Percentiles rank a stretch among this genome's conserved stretches.
Conservation (phyloP, 176 grass and related monocot genomes). For the Musa schizocarpa region DNA sequence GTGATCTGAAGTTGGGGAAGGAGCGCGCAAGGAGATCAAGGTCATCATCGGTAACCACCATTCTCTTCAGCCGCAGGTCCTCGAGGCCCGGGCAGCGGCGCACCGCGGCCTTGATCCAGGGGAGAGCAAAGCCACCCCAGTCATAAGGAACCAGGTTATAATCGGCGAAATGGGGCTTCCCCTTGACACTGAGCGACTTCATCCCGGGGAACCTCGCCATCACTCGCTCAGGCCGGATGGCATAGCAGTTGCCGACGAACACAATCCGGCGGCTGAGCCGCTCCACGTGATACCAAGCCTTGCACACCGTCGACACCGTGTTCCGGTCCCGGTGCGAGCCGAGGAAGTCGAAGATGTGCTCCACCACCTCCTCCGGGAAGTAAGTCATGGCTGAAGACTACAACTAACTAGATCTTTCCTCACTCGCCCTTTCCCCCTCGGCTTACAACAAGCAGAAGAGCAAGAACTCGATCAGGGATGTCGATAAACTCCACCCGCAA, state of each 20-base stretch:
- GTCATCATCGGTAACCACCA: constrained; percentile 62
- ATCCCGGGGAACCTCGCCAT: constrained; percentile 39
- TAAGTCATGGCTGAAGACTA: constrained; percentile 46
- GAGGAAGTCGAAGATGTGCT: constrained; percentile 84
- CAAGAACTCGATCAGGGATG: constrained; percentile 17
- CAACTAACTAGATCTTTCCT: background rate
- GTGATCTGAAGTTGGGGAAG: constrained; percentile 48
- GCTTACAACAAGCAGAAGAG: background rate
- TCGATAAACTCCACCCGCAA: background rate
- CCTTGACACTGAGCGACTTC: constrained; percentile 46
- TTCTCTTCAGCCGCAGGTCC: constrained; percentile 76
- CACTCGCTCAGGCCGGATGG: constrained; percentile 29
- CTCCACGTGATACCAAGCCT: constrained; percentile 63
- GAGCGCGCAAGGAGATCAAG: constrained; percentile 55
- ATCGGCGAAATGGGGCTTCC: constrained; percentile 75
- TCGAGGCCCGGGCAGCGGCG: constrained; percentile 38
- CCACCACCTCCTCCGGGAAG: constrained; percentile 82
- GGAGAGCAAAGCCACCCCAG: constrained; percentile 47
- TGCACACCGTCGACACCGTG: constrained; percentile 64
- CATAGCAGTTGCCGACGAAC: constrained; percentile 83
- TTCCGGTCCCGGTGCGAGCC: constrained; percentile 49
- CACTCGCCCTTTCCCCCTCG: constrained; percentile 15
- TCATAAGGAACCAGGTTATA: constrained; percentile 69
- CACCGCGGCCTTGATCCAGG: constrained; percentile 51
- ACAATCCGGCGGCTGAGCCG: constrained; percentile 44